Base-by-base conservation (phyloP, 2,329 filamentous ascomycete genomes). In the Chalaropsis thielavioides region DNA sequence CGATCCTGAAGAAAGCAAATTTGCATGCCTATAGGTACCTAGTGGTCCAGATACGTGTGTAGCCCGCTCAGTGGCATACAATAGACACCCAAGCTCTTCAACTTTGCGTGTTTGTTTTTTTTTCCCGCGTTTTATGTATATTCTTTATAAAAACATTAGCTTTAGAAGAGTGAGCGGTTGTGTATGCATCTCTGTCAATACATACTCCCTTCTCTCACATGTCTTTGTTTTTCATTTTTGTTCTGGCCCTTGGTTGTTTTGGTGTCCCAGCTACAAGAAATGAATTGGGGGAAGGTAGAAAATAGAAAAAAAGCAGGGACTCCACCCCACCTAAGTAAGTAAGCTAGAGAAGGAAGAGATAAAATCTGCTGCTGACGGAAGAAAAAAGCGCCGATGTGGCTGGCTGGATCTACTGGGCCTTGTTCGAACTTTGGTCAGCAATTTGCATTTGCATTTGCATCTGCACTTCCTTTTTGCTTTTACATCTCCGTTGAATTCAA, bases 351-450 rank as follows among this genome's bases (percentile, higher is more conserved):
- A 11, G 5, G 22, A 51, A 51, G 46, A 6, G 7, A 17, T 44
- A 27, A 41, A 44, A 44, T 41, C 40, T 61, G 38, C 40, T 61
- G 40, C 38, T 24, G 59, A 35, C 54, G 17, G 27, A 56, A 35
- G 17, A 56, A n/a, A n/a, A 56, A 56, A 56, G 31, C 54, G 54
- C 54, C 54, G 54, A 58, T 58, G 54, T 27, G 54, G 54, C 27
- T 56, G 51, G 51, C 31, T 46, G 43, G 5, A 10, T 4, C n/a
- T 46, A 19, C 19, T 17, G 43, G n/a, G 51, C 31, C 51, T 38
- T 38, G 31, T 58, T 58, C n/a, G 15, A 38, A 35, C 31, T 58
- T 58, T n/a, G 27, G 22, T 5, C 59, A 17, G 24, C 22, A 61
- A 43, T 61, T n/a, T 35, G n/a, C 19, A 58, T 38, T 35, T 46